Conservation (phyloP, 306 rosid genomes). For the Styphnolobium japonicum region DNA sequence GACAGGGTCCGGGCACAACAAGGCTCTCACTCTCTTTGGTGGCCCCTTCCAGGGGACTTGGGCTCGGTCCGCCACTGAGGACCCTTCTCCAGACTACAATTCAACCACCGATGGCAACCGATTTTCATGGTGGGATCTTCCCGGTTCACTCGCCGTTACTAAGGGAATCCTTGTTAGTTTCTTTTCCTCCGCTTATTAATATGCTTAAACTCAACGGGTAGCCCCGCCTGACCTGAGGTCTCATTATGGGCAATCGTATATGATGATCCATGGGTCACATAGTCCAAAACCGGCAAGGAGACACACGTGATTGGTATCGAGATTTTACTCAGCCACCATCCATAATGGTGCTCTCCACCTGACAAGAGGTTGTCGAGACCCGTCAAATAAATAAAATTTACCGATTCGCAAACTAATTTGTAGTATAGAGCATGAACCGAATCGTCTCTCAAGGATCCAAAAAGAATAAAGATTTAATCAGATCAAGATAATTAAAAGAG, state of each 20-base stretch:
- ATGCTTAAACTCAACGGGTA: neutral
- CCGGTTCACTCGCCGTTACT: neutral
- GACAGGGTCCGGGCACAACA: neutral
- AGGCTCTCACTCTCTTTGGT: neutral
- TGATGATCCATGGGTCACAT: too few species aligned
- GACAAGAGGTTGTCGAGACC: too few species aligned
- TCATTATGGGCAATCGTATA: neutral
- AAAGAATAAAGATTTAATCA: too few species aligned
- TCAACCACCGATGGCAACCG: neutral
- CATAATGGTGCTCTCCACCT: too few species aligned
- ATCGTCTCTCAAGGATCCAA: too few species aligned
- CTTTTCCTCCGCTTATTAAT: neutral
- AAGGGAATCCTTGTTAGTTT: neutral
- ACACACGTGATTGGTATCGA: too few species aligned
- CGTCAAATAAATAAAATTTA: too few species aligned
- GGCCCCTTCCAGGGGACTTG: constrained; percentile 16
- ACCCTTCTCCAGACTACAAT: neutral
- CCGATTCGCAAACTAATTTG: too few species aligned
- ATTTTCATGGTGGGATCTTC: neutral
- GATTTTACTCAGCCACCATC: too few species aligned
- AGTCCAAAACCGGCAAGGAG: too few species aligned
- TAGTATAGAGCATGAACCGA: too few species aligned
- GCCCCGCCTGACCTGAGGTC: constrained; percentile 22
- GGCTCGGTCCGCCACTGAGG: neutral
- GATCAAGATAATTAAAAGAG: too few species aligned